Conservation (phyloP, 495 filamentous ascomycete genomes). For the Parathielavia hyrcaniae region DNA sequence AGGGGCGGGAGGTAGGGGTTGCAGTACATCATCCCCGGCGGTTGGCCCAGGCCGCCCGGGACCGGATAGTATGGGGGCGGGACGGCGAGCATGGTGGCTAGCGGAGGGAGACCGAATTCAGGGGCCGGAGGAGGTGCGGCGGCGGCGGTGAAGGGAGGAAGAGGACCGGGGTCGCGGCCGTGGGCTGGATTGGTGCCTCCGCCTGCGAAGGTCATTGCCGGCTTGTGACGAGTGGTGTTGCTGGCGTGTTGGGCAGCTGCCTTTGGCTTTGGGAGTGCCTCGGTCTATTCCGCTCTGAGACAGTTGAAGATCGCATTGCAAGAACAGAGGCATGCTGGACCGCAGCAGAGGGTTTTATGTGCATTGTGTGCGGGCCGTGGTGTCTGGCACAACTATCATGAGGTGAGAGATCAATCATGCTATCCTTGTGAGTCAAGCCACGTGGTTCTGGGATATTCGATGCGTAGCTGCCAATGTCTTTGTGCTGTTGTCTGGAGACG, state of each 20-base stretch:
- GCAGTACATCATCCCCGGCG: not conserved
- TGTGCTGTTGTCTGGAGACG: not conserved
- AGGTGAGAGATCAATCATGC: not conserved
- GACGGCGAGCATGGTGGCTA: conserved; percentile 13
- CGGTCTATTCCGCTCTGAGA: not conserved
- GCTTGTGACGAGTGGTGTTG: not conserved
- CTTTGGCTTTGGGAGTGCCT: conserved; percentile 3
- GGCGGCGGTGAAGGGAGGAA: conserved; percentile 15
- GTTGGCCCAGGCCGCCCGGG: not conserved
- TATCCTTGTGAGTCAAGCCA: conserved; percentile 3
- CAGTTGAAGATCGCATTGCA: not conserved
- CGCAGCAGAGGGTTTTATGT: not conserved
- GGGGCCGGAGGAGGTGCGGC: conserved; percentile 6
- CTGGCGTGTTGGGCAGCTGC: not conserved
- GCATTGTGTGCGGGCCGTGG: not conserved
- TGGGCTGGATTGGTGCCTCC: conserved; percentile 26
- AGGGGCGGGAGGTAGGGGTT: not conserved
- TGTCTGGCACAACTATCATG: not conserved
- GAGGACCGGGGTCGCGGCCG: conserved; percentile 26
- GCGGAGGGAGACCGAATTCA: conserved; percentile 6
- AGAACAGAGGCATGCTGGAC: not conserved
- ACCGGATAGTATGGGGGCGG: not conserved
- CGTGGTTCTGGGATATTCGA: not conserved
- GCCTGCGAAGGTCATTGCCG: conserved; percentile 5
- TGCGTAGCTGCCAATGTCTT: not conserved